phyloP scores from a whole-genome alignment of 257 asterid genomes.

The Solanum phureja region DNA sequence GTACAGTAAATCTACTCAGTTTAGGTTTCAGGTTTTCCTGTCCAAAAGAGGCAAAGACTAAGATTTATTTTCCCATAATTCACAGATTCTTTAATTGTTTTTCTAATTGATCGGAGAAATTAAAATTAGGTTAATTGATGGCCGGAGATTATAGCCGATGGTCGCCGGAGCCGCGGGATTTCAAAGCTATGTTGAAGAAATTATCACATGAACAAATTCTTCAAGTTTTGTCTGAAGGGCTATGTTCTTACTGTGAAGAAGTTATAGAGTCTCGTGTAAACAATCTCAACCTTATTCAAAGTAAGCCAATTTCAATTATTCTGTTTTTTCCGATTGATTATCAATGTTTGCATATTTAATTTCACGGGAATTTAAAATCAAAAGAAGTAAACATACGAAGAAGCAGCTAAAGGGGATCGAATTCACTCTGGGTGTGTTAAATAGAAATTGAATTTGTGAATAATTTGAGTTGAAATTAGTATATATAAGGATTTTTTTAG shows the following conservation, averaged over 20 bases:
- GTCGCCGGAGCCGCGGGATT: not conserved
- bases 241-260: conserved; percentile 9
- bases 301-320: not conserved
- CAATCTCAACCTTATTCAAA: not conserved
- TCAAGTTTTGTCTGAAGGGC: conserved; percentile 13
- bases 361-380: not conserved
- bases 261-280: conserved; percentile 2
- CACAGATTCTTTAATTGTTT: not conserved
- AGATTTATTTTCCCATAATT: not conserved
- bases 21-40: not conserved
- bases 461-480: not conserved
- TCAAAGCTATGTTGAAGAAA: conserved; percentile 1
- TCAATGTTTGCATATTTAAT: not conserved
- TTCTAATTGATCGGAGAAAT: not conserved
- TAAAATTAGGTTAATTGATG: not conserved
- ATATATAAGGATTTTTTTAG: not conserved
- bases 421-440: not conserved
- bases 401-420: not conserved
- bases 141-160: not conserved
- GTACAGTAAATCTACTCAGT: not conserved
- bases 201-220: conserved; percentile 14
- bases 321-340: not conserved
- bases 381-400: not conserved
- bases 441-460: not conserved
- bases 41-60: not conserved